Base-by-base conservation (phyloP, 225 moss, liverwort and hornwort genomes). In the Lunularia cruciata region DNA sequence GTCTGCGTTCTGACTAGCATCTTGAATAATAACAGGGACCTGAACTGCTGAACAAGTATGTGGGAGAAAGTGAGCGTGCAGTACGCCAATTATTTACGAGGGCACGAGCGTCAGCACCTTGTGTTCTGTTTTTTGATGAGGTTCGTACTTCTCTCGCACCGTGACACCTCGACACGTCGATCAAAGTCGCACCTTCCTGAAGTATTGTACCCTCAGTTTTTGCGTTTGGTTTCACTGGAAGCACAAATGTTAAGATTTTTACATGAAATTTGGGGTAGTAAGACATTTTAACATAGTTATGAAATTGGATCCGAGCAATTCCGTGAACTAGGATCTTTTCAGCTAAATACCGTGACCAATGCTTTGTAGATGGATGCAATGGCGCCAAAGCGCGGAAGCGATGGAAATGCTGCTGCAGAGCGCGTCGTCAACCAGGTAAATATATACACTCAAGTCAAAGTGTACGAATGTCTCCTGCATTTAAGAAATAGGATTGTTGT, bases 31-130 rank as follows among this genome's bases (percentile, higher is more conserved):
- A 16, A 57, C 79, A 96, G 96, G 96, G 96, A 6, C 96, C 96
- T 56, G 95, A 96, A 75, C 86, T 96, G 52, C 87, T 96, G 2
- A 96, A 96, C 60, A 96, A 96, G 60, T 92, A 92, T 55, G 87
- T 96, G 45, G 96, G 96, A 53, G 96, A 96, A 81, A 96, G 96
- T 78, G 96, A 96, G 79, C 96, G 96, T 74, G 96, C 96, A 67
- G 90, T 96, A 20, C 90, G 96, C 37, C 90, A 89, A 67, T 85
- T 96, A 38, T 96, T 96, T 48, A 90, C 90, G 22, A 86, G 96
- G 68, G 96, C 96, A 55, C 87, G 92, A 30, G 92, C 90, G 16
- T 92, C 96, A 69, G 84, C 89, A 57, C 96, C 96, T 8, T 96
- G 96, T 79, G 88, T 96, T 60, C 75, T 96, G 23, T 96, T 96